Evolutionary conservation across 2,329 filamentous ascomycete species (phyloP), one percentile per base, ranked within the genome.

Genomic region (Trichoderma hamatum): DNA sequence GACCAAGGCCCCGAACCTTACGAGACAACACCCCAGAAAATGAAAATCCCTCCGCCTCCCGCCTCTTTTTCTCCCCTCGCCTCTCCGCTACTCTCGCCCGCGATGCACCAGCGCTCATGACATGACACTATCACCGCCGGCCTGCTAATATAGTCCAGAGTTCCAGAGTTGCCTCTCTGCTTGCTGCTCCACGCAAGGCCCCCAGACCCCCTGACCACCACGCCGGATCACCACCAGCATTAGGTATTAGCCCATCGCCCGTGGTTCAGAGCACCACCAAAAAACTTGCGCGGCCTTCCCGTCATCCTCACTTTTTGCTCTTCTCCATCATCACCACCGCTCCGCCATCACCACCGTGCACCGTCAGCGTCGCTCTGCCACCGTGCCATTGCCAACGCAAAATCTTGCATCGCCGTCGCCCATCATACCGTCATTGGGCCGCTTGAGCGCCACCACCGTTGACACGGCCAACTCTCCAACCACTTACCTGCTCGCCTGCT

Each of bases 1-100:
- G 76, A 79, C 78, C 76, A 80, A 77, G 74, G 77, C 76, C 76
- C 76, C 78, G 77, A 78, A 78, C 73, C 74, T 73, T 76, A 75
- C 78, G 76, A 79, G 78, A 79, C 77, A 79, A 72, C 73, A 72
- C 75, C 75, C 76, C 73, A 73, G 72, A 74, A 72, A 73, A 75
- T 74, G 72, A 74, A 76, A 75, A 75, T 73, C 71, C 74, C 75
- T 72, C 76, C 75, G 65, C 73, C 71, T 70, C 65, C 70, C 72
- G 75, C 72, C 73, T 72, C 72, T 74, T 75, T 74, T 74, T 72
- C 65, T 70, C 70, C 71, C 65, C 56, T 71, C 64, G 67, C 68
- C 72, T 75, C 70, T 71, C 49, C 56, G 59, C 72, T 62, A 28
- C 11, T 70, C 71, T 24, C 58, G 63, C 68, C 62, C 55, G 64